Percentiles rank a stretch among this genome's conserved stretches.
Evolutionary conservation across 1,284 basidiomycete species (phyloP).

Genomic region (Stereum hirsutum): DNA sequence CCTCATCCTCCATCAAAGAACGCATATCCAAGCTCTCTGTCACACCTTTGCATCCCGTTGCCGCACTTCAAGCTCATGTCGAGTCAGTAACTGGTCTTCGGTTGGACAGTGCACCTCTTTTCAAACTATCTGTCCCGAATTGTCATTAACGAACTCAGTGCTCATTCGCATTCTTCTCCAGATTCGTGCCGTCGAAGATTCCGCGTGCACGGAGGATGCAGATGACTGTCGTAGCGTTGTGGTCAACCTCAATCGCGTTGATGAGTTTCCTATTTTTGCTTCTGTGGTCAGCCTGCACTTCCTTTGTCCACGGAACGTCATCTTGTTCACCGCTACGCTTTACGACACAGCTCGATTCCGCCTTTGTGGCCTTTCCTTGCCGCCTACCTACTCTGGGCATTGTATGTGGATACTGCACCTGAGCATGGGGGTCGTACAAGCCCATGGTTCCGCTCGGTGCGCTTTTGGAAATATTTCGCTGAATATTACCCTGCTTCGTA

Average conservation of each 20-base stretch:
- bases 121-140: neutral
- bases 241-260: constrained; percentile 76
- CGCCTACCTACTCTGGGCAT: constrained; percentile 79
- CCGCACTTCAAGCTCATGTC: constrained; percentile 55
- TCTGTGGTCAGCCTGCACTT: constrained; percentile 52
- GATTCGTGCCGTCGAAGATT: constrained; percentile 66
- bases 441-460: constrained; percentile 65
- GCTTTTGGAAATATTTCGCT: constrained; percentile 81
- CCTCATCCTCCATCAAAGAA: constrained; percentile 36
- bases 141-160: neutral
- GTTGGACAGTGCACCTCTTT: neutral
- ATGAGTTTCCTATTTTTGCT: constrained; percentile 66
- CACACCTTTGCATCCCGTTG: constrained; percentile 48
- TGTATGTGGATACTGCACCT: constrained; percentile 69
- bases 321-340: neutral
- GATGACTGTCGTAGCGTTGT: constrained; percentile 80
- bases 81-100: constrained; percentile 45
- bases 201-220: constrained; percentile 78
- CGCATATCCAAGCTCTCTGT: constrained; percentile 48
- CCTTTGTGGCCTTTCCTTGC: constrained; percentile 81
- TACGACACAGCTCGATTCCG: constrained; percentile 68
- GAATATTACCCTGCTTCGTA: constrained; percentile 91
- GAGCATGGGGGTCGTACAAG: constrained; percentile 72
- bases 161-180: constrained; percentile 16
- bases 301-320: neutral